These are phyloP conservation scores for Mycena latifolia DNA, from an alignment of 768 basidiomycete genomes.

Conservation along the genomic window DNA sequence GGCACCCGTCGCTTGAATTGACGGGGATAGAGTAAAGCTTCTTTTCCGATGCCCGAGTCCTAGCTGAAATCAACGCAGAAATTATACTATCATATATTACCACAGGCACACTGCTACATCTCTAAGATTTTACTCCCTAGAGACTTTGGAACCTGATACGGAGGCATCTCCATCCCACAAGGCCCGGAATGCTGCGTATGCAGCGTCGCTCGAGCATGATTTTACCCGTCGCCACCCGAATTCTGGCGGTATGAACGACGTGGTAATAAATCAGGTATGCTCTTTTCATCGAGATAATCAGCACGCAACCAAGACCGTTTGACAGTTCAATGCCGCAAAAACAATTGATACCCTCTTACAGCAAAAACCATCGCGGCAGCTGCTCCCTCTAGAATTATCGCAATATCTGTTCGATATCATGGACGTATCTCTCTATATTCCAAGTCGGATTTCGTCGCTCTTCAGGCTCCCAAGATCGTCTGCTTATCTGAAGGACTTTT, in stretches of 20 bases:
- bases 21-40: slow-evolving; percentile 23
- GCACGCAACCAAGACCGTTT: neutral
- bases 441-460: slow-evolving; percentile 37
- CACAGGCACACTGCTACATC: slow-evolving; percentile 63
- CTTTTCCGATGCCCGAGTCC: slow-evolving; percentile 14
- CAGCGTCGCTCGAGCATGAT: slow-evolving; percentile 50
- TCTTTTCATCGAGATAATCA: neutral
- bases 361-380: slow-evolving; percentile 35
- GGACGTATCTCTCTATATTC: slow-evolving; percentile 21
- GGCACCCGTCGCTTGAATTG: slow-evolving; percentile 27
- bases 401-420: slow-evolving; percentile 31
- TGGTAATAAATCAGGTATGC: slow-evolving; percentile 57
- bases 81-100: slow-evolving; percentile 60
- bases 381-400: slow-evolving; percentile 29
- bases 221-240: slow-evolving; percentile 46
- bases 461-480: slow-evolving; percentile 34
- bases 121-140: slow-evolving; percentile 75
- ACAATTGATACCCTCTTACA: slow-evolving; percentile 43
- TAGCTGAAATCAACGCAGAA: slow-evolving; percentile 25
- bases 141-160: slow-evolving; percentile 42
- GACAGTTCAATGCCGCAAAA: slow-evolving; percentile 60
- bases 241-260: slow-evolving; percentile 48
- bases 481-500: slow-evolving; percentile 54
- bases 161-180: slow-evolving; percentile 34
- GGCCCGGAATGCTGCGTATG: slow-evolving; percentile 32